These are phyloP conservation scores for Mycoemilia scoparia DNA, from an alignment of 192 early-diverging fungal genomes.

Conservation along the genomic window DNA sequence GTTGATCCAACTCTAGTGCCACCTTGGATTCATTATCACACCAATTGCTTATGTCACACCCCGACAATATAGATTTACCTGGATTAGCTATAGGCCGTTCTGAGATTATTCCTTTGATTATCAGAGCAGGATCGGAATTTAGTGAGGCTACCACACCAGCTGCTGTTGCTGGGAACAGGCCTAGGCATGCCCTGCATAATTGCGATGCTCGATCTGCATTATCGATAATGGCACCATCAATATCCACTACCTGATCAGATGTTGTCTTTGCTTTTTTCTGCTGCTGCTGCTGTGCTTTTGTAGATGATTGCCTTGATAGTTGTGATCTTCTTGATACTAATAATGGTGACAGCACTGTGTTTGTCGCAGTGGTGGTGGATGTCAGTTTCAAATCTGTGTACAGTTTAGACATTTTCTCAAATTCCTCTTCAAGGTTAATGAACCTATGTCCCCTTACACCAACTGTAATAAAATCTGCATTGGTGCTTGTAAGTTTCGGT, in stretches of 20 bases:
- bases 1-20: conserved; percentile 9
- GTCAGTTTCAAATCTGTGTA: too few relatives aligned
- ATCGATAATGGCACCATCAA: too few relatives aligned
- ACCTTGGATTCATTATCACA: too few relatives aligned
- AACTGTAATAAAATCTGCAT: conserved; percentile 41
- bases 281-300: too few relatives aligned
- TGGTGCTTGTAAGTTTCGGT: too few relatives aligned
- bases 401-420: conserved; percentile 26
- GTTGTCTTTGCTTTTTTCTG: too few relatives aligned
- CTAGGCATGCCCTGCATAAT: conserved; percentile 47
- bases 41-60: conserved; percentile 7
- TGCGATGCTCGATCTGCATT: conserved; percentile 27
- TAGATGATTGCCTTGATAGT: too few relatives aligned
- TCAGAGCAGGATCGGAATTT: conserved; percentile 17
- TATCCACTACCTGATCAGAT: too few relatives aligned
- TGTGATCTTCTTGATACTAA: too few relatives aligned
- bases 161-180: conserved; percentile 43
- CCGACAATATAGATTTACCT: too few relatives aligned
- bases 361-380: too few relatives aligned
- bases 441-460: conserved; percentile 41
- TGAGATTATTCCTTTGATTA: conserved; percentile 28
- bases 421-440: conserved; percentile 70
- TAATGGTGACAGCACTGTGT: too few relatives aligned
- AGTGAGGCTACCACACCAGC: conserved; percentile 62
- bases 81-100: conserved; percentile 14